Evolutionary conservation across 2,329 filamentous ascomycete genomes (phyloP).

Genomic region (Ophiostoma fasciatum): DNA sequence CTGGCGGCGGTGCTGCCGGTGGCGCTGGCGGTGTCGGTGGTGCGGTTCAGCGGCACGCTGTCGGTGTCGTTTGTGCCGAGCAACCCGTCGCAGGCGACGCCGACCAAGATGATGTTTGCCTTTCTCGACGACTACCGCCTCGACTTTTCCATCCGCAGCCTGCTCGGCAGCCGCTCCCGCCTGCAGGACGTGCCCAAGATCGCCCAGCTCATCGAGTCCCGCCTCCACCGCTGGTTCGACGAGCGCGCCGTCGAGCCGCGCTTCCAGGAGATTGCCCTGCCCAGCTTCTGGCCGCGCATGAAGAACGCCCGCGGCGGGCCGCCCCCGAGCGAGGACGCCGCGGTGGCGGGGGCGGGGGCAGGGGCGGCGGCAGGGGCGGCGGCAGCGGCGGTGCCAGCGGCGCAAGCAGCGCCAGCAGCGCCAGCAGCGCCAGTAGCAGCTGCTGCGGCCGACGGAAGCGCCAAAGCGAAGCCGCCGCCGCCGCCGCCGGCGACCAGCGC

Average conservation of each 20-base stretch:
- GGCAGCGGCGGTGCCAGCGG: background rate
- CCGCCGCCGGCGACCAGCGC: background rate
- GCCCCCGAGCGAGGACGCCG: slow-evolving; percentile 7
- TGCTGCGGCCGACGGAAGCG: too few species aligned
- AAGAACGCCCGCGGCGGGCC: slow-evolving; percentile 60
- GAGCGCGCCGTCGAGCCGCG: slow-evolving; percentile 73
- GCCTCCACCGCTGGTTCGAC: slow-evolving; percentile 77
- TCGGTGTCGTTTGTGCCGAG: slow-evolving; percentile 85
- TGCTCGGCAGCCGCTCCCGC: slow-evolving; percentile 64
- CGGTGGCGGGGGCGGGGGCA: slow-evolving; percentile 2
- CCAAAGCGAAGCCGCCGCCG: background rate
- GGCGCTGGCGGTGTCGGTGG: slow-evolving; percentile 78
- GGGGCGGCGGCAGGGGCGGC: background rate
- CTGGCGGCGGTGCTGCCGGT: slow-evolving; percentile 82
- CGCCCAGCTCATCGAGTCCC: slow-evolving; percentile 65
- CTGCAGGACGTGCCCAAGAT: slow-evolving; percentile 82
- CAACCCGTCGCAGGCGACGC: slow-evolving; percentile 50
- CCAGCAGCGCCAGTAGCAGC: too few species aligned
- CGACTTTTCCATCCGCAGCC: slow-evolving; percentile 65
- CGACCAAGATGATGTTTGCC: slow-evolving; percentile 86
- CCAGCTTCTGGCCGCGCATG: slow-evolving; percentile 71
- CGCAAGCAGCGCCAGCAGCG: too few species aligned
- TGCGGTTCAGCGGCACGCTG: slow-evolving; percentile 86
- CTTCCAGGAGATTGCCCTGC: slow-evolving; percentile 75
- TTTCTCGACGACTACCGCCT: slow-evolving; percentile 82